These are phyloP conservation scores for Batkoa obscura DNA, from an alignment of 371 early-diverging fungal species.

Conservation along the genomic window DNA sequence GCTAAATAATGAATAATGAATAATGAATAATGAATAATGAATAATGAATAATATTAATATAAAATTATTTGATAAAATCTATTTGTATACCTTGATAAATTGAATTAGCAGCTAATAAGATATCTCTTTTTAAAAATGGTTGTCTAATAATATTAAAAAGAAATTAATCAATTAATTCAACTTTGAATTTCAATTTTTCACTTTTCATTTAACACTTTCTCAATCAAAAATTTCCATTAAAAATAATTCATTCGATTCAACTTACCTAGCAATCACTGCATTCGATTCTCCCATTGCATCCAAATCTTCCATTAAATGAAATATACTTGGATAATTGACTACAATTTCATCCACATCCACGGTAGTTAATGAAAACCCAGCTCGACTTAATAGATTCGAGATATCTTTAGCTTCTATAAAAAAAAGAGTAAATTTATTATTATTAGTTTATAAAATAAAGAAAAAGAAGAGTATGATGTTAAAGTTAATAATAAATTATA, in stretches of 20 bases:
- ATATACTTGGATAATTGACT: conserved; percentile 78
- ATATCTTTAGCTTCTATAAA: conserved; percentile 54
- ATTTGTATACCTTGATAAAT: conserved; percentile 58
- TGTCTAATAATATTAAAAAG: conserved; percentile 19
- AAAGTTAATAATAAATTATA: too few species aligned
- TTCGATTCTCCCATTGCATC: conserved; percentile 89
- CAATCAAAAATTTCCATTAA: too few species aligned
- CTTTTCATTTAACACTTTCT: too few species aligned
- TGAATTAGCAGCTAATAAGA: conserved; percentile 61
- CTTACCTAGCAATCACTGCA: conserved; percentile 57
- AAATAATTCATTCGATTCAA: too few species aligned
- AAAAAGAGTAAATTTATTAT: not conserved
- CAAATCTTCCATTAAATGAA: conserved; percentile 79
- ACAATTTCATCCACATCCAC: conserved; percentile 87
- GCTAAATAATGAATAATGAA: conserved; percentile 22
- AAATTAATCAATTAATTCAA: not conserved
- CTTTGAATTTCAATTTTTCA: too few species aligned
- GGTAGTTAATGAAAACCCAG: conserved; percentile 75
- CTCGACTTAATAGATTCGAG: conserved; percentile 54
- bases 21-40: not conserved
- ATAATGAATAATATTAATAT: too few species aligned
- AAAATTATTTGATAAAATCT: too few species aligned
- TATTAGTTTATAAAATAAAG: not conserved
- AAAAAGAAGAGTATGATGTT: too few species aligned
- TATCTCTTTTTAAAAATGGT: conserved; percentile 52